Conservation (phyloP, 2,329 filamentous ascomycete genomes). For the Monosporascus sp. region DNA sequence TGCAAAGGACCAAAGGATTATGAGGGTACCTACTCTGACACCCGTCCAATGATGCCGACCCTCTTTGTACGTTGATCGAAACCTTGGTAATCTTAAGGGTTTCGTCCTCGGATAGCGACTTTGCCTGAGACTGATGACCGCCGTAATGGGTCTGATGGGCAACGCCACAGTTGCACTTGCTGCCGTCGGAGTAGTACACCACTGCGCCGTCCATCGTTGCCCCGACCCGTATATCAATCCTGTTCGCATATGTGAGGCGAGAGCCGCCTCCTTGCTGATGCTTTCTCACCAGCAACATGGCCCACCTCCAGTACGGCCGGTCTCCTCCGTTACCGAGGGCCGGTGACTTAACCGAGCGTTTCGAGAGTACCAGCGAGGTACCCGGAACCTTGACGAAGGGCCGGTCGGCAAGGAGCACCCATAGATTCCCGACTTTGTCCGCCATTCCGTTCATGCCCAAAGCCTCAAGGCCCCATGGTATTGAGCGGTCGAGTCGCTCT, state of each 20-base stretch:
- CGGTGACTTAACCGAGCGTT: slow-evolving; percentile 27
- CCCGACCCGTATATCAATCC: slow-evolving; percentile 41
- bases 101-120: slow-evolving; percentile 16
- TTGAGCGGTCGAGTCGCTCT: slow-evolving; percentile 22
- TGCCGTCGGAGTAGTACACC: slow-evolving; percentile 40
- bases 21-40: background rate
- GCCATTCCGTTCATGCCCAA: slow-evolving; percentile 37
- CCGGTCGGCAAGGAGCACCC: slow-evolving; percentile 26
- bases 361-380: slow-evolving; percentile 32
- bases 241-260: slow-evolving; percentile 31
- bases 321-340: slow-evolving; percentile 4
- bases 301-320: slow-evolving; percentile 21
- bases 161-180: slow-evolving; percentile 36
- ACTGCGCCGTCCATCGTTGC: slow-evolving; percentile 39
- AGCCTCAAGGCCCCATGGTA: slow-evolving; percentile 27
- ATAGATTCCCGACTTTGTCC: slow-evolving; percentile 27
- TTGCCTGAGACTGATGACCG: slow-evolving; percentile 25
- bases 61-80: slow-evolving; percentile 19
- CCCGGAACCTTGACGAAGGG: slow-evolving; percentile 34
- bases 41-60: background rate
- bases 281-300: slow-evolving; percentile 25
- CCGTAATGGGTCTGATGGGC: slow-evolving; percentile 20
- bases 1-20: background rate
- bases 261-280: slow-evolving; percentile 21
- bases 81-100: slow-evolving; percentile 22